Evolutionary conservation across 176 grass and related monocot species (phyloP).

Genomic region (Oryza australiensis): DNA sequence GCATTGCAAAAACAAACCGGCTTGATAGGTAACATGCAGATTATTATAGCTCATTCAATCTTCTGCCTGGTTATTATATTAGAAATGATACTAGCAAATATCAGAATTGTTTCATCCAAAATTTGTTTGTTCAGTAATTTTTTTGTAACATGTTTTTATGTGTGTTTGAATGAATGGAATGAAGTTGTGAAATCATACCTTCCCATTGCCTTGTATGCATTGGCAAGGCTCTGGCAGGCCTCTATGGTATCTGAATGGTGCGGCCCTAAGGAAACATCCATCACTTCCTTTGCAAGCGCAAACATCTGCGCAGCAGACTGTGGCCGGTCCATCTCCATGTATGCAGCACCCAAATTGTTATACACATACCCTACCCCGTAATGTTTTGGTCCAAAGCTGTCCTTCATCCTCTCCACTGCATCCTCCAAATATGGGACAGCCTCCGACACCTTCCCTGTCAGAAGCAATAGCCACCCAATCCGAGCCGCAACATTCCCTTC

Average conservation of each 20-base stretch:
- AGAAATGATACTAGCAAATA: background rate
- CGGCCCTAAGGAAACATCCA: slow-evolving; percentile 79
- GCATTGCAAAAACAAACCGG: background rate
- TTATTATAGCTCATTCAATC: background rate
- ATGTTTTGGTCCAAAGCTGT: slow-evolving; percentile 82
- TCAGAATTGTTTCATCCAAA: background rate
- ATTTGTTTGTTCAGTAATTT: background rate
- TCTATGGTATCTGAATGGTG: slow-evolving; percentile 86
- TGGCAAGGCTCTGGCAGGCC: slow-evolving; percentile 86
- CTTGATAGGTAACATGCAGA: background rate
- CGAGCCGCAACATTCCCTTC: slow-evolving; percentile 76
- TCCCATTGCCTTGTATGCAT: slow-evolving; percentile 76
- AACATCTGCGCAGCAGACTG: slow-evolving; percentile 93
- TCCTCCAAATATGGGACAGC: slow-evolving; percentile 67
- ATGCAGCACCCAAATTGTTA: slow-evolving; percentile 87
- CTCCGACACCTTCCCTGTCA: slow-evolving; percentile 78
- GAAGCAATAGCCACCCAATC: slow-evolving; percentile 80
- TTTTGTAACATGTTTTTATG: background rate
- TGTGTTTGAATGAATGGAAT: slow-evolving; percentile 2
- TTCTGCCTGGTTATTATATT: background rate
- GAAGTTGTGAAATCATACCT: slow-evolving; percentile 46
- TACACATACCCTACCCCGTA: slow-evolving; percentile 88
- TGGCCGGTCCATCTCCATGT: slow-evolving; percentile 81
- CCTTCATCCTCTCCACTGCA: slow-evolving; percentile 83
- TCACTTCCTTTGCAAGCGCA: slow-evolving; percentile 73